Evolutionary conservation across 148 eudicot genomes (phyloP).

Genomic region (Cornus kousa): DNA sequence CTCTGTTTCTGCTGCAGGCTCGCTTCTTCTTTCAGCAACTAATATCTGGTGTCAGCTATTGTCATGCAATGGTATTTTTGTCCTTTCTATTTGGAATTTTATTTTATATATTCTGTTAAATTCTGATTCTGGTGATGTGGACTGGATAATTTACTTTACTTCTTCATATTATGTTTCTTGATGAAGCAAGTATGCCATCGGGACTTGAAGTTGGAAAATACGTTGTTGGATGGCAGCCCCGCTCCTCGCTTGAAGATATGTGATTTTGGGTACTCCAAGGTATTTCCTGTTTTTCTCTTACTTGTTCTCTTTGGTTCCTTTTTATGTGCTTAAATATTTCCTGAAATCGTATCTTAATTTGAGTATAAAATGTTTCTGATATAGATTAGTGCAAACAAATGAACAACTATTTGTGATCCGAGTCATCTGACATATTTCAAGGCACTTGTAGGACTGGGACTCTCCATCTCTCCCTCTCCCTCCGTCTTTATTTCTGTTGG

Average conservation of each 20-base stretch:
- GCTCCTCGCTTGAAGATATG: slow-evolving; percentile 61
- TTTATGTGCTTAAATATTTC: background rate
- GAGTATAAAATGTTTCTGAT: background rate
- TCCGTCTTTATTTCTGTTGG: background rate
- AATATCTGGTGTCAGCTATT: slow-evolving; percentile 85
- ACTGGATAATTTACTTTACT: slow-evolving; percentile 4
- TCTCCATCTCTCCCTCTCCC: background rate
- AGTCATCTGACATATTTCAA: background rate
- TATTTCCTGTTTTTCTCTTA: slow-evolving; percentile 10
- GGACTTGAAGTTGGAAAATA: slow-evolving; percentile 61
- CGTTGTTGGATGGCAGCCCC: slow-evolving; percentile 56
- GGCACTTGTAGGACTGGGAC: background rate
- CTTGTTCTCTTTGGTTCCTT: background rate
- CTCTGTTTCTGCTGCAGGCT: slow-evolving; percentile 45
- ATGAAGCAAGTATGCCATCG: slow-evolving; percentile 70
- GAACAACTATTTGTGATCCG: background rate
- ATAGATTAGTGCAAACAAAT: background rate
- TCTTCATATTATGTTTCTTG: slow-evolving; percentile 7
- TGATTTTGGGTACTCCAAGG: slow-evolving; percentile 77
- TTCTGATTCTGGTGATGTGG: background rate
- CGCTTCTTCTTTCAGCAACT: slow-evolving; percentile 88
- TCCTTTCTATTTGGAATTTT: background rate
- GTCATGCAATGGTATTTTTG: slow-evolving; percentile 67
- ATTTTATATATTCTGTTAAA: background rate
- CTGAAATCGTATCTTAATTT: background rate